These are phyloP conservation scores for Aschersonia sp. DNA, from an alignment of 2,329 filamentous ascomycete species.

Conservation along the genomic window DNA sequence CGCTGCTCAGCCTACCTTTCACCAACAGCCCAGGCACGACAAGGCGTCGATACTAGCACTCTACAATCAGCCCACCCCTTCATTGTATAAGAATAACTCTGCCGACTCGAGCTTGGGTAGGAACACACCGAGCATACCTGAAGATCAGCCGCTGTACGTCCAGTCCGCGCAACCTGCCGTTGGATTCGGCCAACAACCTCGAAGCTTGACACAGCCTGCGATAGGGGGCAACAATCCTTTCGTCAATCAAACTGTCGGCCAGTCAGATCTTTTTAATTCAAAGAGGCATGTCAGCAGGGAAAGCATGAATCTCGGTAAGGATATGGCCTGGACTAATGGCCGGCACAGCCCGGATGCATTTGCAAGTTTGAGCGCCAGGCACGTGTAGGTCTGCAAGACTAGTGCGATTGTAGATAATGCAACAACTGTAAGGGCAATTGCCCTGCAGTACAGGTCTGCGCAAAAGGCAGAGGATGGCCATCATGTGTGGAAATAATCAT, in stretches of 20 bases:
- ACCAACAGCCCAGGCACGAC: conserved; percentile 38
- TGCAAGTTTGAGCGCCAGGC: conserved; percentile 54
- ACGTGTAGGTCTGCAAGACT: conserved; percentile 16
- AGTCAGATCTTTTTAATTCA: conserved; percentile 28
- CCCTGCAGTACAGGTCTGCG: too few species aligned
- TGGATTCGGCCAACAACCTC: conserved; percentile 10
- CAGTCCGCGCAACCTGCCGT: conserved; percentile 13
- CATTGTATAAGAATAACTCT: conserved; percentile 22
- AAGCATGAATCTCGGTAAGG: conserved; percentile 52
- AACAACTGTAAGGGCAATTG: too few species aligned
- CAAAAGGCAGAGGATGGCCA: too few species aligned
- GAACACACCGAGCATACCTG: conserved; percentile 13
- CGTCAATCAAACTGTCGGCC: conserved; percentile 18
- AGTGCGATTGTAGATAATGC: too few species aligned
- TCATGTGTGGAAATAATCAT: too few species aligned
- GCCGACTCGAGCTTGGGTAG: conserved; percentile 14
- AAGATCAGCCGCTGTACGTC: conserved; percentile 12
- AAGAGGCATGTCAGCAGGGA: conserved; percentile 41
- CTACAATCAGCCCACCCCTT: conserved; percentile 47
- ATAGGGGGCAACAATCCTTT: conserved; percentile 44
- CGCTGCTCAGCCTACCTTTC: conserved; percentile 18
- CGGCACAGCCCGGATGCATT: conserved; percentile 71
- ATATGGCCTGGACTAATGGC: conserved; percentile 52
- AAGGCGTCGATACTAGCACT: conserved; percentile 65
- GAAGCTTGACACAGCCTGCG: conserved; percentile 18